Evolutionary conservation across 331 rosid genomes (phyloP), one percentile per base, ranked within the genome.

Genomic region (Quercus tomentella): DNA sequence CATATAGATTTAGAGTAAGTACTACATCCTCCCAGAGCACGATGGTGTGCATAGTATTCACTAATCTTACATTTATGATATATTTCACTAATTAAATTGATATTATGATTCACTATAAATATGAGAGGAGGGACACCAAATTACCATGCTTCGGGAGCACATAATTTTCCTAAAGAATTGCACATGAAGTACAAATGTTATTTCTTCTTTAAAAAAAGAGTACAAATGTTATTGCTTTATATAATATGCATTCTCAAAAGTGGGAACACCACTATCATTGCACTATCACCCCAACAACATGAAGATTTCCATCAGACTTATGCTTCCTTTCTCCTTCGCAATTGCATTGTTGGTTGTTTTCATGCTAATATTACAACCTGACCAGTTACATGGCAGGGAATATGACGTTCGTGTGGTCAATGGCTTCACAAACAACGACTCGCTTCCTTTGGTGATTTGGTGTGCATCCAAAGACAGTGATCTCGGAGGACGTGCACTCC

Each of bases 401-500:
- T 94, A 65, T 54, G 84, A 89, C 11, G 90, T 94, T 2, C 82
- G 93, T 15, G 94, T 92, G 56, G 79, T 88, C 54, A 94, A 94
- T 8, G 98, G 97, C 9, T 94, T 94, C 91, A 72, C 78, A 0
- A 79, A 90, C 87, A 94, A 94, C 72, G 88, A 94, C 0, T 94
- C 97, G 1, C 57, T 89, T 80, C 96, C 98, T 21, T 70, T 94
- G 60, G 94, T 94, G 1, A 91, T 94, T 4, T 94, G 98, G 98
- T 94, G 98, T 23, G 70, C 94, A 0, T 90, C 97, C 0, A 78
- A 84, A 65, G 86, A 90, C 45, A 76, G 78, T n/a, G 97, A 92
- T 70, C 82, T 94, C 1, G 98, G 98, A 0, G 97, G 98, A 0
- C 84, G 98, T 2, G 98, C 97, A 0, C 84, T 92, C 22, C 98